Evolutionary conservation across 805 yeast genomes (phyloP).

Genomic region (Millerago galiae): DNA sequence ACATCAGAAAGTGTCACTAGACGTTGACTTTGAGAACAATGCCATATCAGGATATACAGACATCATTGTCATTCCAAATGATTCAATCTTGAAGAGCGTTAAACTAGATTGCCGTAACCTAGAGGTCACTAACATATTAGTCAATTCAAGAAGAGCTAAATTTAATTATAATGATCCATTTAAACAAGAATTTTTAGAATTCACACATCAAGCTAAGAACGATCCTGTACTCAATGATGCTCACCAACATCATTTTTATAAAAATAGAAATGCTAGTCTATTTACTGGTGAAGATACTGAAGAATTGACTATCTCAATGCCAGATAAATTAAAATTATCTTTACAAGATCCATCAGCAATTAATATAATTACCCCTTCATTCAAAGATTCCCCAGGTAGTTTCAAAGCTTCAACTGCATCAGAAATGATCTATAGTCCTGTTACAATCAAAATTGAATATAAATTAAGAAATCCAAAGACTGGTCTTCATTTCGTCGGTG

Average conservation of each 20-base stretch:
- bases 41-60: slow-evolving; percentile 71
- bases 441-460: slow-evolving; percentile 65
- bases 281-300: slow-evolving; percentile 53
- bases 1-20: slow-evolving; percentile 77
- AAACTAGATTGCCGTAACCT: slow-evolving; percentile 78
- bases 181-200: slow-evolving; percentile 31
- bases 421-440: slow-evolving; percentile 62
- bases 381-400: slow-evolving; percentile 33
- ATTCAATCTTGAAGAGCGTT: slow-evolving; percentile 48
- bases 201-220: slow-evolving; percentile 19
- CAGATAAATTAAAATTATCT: slow-evolving; percentile 57
- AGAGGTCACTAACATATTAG: slow-evolving; percentile 52
- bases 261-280: slow-evolving; percentile 45
- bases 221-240: slow-evolving; percentile 16
- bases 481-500: slow-evolving; percentile 74
- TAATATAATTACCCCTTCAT: slow-evolving; percentile 30
- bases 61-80: slow-evolving; percentile 69
- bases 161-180: slow-evolving; percentile 53
- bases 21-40: slow-evolving; percentile 65
- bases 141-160: slow-evolving; percentile 54
- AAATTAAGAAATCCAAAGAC: slow-evolving; percentile 55
- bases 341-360: slow-evolving; percentile 43
- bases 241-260: slow-evolving; percentile 54
- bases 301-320: slow-evolving; percentile 57
- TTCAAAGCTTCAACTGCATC: slow-evolving; percentile 17